Evolutionary conservation across 2,329 filamentous ascomycete genomes (phyloP).

Genomic region (Talaromyces albobiverticillius): DNA sequence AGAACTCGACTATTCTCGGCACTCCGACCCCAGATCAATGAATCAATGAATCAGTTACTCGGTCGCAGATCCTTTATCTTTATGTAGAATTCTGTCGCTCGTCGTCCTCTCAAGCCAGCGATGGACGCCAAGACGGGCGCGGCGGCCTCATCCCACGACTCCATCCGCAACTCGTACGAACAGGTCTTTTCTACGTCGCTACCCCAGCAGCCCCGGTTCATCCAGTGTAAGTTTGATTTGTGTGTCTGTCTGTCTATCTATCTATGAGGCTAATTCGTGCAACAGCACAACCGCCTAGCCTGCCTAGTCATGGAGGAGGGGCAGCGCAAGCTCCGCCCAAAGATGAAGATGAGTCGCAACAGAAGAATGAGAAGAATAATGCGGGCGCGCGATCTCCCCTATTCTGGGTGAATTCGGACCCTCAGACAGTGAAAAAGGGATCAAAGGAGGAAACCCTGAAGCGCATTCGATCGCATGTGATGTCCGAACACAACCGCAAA

Average conservation of each 20-base stretch:
- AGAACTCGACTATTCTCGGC: too few species aligned
- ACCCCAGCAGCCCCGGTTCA: slow-evolving; percentile 9
- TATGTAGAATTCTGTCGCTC: too few species aligned
- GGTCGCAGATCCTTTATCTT: too few species aligned
- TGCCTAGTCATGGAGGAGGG: too few species aligned
- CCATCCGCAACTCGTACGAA: slow-evolving; percentile 22
- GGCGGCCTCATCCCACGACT: slow-evolving; percentile 11
- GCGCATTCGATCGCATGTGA: slow-evolving; percentile 42
- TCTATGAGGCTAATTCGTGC: not conserved
- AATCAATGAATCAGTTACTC: too few species aligned
- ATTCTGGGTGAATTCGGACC: slow-evolving; percentile 41
- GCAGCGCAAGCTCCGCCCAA: not conserved
- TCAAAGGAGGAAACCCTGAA: slow-evolving; percentile 39
- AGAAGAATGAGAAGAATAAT: slow-evolving; percentile 32
- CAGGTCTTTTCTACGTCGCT: slow-evolving; percentile 29
- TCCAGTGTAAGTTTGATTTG: slow-evolving; percentile 1
- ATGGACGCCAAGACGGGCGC: slow-evolving; percentile 33
- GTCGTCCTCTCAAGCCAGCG: too few species aligned
- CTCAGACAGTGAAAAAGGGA: slow-evolving; percentile 34
- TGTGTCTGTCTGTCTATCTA: too few species aligned
- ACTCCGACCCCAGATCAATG: too few species aligned
- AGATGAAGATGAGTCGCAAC: slow-evolving; percentile 23
- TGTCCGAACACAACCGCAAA: slow-evolving; percentile 43
- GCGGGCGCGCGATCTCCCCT: slow-evolving; percentile 34
- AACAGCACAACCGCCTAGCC: not conserved